Evolutionary conservation across 176 grass and related monocot genomes (phyloP).

Genomic region (Carex myosuroides): DNA sequence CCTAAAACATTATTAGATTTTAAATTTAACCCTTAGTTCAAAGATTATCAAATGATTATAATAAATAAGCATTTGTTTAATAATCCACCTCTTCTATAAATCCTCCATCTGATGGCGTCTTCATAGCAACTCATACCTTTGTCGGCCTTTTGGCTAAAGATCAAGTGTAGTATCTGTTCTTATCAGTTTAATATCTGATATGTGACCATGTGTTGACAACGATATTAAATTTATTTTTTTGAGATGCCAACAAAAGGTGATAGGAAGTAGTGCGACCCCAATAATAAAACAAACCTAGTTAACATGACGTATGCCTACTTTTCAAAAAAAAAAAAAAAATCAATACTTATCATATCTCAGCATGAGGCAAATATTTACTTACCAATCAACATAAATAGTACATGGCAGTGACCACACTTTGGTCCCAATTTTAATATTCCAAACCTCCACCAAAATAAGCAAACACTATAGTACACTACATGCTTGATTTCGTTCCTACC

Average conservation of each 20-base stretch:
- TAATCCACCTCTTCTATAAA: too few relatives aligned
- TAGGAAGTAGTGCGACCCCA: background rate
- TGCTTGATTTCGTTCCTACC: background rate
- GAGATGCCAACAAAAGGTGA: background rate
- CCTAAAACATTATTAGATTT: too few relatives aligned
- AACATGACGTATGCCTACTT: background rate
- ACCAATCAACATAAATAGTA: background rate
- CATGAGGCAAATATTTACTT: background rate
- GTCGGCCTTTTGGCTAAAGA: conserved; percentile 77
- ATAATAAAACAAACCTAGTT: background rate
- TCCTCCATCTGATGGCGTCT: too few relatives aligned
- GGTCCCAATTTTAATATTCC: background rate
- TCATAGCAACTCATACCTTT: conserved; percentile 42
- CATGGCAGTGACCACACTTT: background rate
- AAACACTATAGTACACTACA: background rate
- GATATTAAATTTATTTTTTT: background rate
- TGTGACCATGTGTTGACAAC: background rate
- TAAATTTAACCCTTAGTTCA: too few relatives aligned
- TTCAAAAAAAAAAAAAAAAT: too few relatives aligned
- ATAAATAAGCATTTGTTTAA: too few relatives aligned
- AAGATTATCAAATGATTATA: too few relatives aligned
- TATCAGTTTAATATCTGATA: conserved; percentile 93
- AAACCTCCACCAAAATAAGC: background rate
- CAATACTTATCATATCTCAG: background rate
- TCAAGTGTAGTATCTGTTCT: conserved; percentile 89